Evolutionary conservation across 257 asterid species (phyloP), one percentile per base, ranked within the genome.

Genomic region (Penstemon barbatus): DNA sequence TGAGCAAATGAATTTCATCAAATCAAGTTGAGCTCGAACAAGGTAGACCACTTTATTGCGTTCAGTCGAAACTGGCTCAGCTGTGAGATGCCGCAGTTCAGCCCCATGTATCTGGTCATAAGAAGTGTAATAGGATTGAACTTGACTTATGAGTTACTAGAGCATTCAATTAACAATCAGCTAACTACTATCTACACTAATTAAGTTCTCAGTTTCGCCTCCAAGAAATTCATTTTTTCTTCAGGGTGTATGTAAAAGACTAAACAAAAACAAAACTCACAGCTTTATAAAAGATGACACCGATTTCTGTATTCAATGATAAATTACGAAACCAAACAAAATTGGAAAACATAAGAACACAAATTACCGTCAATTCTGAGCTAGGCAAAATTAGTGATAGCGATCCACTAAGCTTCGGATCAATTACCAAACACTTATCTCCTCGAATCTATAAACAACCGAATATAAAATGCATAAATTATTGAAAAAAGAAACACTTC

Each of bases 331-430:
- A 55, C 13, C 15, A n/a, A 62, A 70, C 54, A 46, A 46, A 52
- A 9, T n/a, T 12, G 6, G 50, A 61, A 40, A 18, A 43, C 53
- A 59, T 13, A 62, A 45, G 39, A 65, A 44, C 63, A 64, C 57
- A 54, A 73, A 40, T 63, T 81, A 69, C 99, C 96, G 89, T 91
- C 40, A 94, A 90, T 60, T 89, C 89, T 66, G 97, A 84, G 83
- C 92, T 89, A 74, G 82, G 96, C 68, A 91, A 80, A 61, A 94
- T 84, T 51, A 86, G 82, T 13, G 97, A 91, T 63, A 94, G 89
- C 42, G 99, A 83, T 4, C 99, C 99, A 41, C 97, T 80, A 50
- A 91, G 97, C 86, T 94, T 91, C 65, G 94, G 97, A 75, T 94
- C 99, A 75, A 94, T 80, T 54, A 89, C 92, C 76, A 94, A 82